A percentile compares a stretch with the other conserved stretches of the same genome.
phyloP scores from a whole-genome alignment of 768 basidiomycete genomes.

The Lentinus brumalis region DNA sequence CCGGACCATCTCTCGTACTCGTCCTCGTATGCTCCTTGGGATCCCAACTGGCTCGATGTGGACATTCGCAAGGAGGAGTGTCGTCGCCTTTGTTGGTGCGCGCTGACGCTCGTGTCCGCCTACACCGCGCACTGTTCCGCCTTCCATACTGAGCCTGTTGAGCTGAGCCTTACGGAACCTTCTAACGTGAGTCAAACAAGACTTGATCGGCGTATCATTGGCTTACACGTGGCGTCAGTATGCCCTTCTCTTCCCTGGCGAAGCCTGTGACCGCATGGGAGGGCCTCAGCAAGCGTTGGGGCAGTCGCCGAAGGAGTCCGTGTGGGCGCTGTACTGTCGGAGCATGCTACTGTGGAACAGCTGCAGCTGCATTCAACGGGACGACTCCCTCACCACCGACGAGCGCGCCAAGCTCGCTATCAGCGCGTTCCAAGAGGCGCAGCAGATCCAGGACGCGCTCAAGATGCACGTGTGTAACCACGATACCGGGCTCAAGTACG shows the following conservation, averaged over 20 bases:
- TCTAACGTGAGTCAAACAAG: conserved; percentile 54
- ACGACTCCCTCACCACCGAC: conserved; percentile 44
- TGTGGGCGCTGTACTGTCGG: conserved; percentile 83
- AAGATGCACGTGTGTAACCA: conserved; percentile 71
- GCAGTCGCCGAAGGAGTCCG: conserved; percentile 69
- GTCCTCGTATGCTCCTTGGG: conserved; percentile 65
- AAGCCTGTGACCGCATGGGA: conserved; percentile 54
- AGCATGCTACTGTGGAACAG: conserved; percentile 83
- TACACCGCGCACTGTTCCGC: conserved; percentile 71
- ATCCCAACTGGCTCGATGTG: conserved; percentile 51
- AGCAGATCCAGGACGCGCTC: conserved; percentile 65
- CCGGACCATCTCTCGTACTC: conserved; percentile 40
- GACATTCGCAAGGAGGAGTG: conserved; percentile 70
- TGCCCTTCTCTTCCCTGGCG: conserved; percentile 72
- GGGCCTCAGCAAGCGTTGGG: conserved; percentile 37
- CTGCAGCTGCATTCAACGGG: conserved; percentile 51
- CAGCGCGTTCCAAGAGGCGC: conserved; percentile 67
- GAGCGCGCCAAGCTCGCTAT: conserved; percentile 61
- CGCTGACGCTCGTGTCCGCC: conserved; percentile 66
- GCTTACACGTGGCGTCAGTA: conserved; percentile 43
- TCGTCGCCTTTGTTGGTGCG: conserved; percentile 76
- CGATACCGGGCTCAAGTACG: conserved; percentile 67
- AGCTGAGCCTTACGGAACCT: conserved; percentile 63
- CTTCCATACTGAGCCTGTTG: conserved; percentile 57
- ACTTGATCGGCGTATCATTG: background rate